These are phyloP conservation scores for Candida sphagnicola DNA, from an alignment of 805 yeast species.

Conservation along the genomic window DNA sequence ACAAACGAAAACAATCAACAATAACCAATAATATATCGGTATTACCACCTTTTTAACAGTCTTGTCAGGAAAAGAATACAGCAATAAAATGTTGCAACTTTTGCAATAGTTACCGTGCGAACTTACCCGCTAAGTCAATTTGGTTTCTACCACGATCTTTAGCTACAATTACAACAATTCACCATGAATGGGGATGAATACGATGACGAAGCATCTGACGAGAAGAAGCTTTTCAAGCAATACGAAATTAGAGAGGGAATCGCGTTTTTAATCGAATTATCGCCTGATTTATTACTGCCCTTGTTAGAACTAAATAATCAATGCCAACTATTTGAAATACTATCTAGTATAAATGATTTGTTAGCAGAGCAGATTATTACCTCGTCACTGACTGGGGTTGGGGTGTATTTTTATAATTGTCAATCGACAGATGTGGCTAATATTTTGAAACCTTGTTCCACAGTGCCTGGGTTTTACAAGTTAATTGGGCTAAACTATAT, in stretches of 20 bases:
- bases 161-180: background rate
- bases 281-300: conserved; percentile 41
- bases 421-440: conserved; percentile 2
- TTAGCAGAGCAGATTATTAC: conserved; percentile 64
- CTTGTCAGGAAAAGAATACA: no score
- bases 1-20: no score
- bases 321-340: conserved; percentile 47
- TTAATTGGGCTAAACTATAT: conserved; percentile 53
- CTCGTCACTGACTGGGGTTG: conserved; percentile 68
- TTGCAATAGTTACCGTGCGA: no score
- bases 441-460: conserved; percentile 20
- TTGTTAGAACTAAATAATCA: conserved; percentile 32
- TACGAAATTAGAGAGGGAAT: conserved; percentile 61
- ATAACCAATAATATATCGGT: no score
- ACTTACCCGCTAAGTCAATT: no score
- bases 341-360: conserved; percentile 56
- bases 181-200: conserved; percentile 2
- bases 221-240: conserved; percentile 22
- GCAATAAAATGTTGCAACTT: no score
- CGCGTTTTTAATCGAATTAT: conserved; percentile 57
- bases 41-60: no score
- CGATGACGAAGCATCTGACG: conserved; percentile 7
- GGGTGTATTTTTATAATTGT: conserved; percentile 62
- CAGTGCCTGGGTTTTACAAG: conserved; percentile 41
- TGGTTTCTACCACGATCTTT: no score